Evolutionary conservation across 2,329 filamentous ascomycete species (phyloP).

Genomic region (Aspergillus intermedius): DNA sequence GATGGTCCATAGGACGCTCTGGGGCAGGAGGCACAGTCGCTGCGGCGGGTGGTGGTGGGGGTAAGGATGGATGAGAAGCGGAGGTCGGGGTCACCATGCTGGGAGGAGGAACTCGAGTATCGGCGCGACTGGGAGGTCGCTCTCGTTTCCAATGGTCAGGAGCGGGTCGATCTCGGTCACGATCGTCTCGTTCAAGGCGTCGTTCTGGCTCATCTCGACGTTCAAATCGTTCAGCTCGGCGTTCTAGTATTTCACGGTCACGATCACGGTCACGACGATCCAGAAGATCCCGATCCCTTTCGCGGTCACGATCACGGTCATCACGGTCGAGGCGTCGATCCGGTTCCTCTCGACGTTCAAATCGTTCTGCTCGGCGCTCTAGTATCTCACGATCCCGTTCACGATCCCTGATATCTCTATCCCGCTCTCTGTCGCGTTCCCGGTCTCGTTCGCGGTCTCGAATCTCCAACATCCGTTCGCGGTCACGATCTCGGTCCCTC

Average conservation of each 20-base stretch:
- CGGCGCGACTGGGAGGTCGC: constrained; percentile 27
- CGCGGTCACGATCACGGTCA: constrained; percentile 24
- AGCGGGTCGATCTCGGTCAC: constrained; percentile 20
- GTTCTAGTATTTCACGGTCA: constrained; percentile 19
- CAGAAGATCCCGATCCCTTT: constrained; percentile 13
- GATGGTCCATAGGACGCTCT: constrained; percentile 22
- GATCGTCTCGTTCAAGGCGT: constrained; percentile 23
- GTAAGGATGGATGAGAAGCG: constrained; percentile 5
- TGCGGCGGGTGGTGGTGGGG: constrained; percentile 3
- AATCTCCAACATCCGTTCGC: constrained; percentile 28
- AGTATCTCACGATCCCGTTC: constrained; percentile 16
- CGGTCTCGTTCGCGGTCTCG: constrained; percentile 34
- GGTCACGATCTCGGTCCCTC: constrained; percentile 30
- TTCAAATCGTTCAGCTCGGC: constrained; percentile 22
- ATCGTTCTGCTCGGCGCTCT: constrained; percentile 22
- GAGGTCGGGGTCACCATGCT: constrained; percentile 13
- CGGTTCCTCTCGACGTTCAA: constrained; percentile 23
- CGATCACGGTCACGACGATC: constrained; percentile 10
- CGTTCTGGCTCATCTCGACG: constrained; percentile 27
- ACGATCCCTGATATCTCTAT: constrained; percentile 15
- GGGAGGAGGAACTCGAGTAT: constrained; percentile 22
- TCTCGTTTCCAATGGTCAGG: constrained; percentile 36
- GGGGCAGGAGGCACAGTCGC: constrained; percentile 6
- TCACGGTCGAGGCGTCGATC: constrained; percentile 27
- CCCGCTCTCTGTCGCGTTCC: constrained; percentile 28